phyloP scores from a whole-genome alignment of 176 grass and related monocot species.

The Eragrostis curvula region DNA sequence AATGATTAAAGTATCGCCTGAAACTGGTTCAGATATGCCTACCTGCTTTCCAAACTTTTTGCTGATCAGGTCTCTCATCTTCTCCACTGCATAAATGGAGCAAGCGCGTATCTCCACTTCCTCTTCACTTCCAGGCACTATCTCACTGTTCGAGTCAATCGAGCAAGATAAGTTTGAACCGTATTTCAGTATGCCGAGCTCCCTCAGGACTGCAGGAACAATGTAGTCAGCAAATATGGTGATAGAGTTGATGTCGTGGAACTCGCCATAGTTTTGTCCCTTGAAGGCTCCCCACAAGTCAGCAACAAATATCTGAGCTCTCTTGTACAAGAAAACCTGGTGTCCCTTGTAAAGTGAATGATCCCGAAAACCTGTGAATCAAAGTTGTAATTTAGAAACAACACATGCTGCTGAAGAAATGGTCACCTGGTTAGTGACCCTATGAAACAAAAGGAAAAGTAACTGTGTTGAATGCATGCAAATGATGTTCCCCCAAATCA shows the following conservation, averaged over 20 bases:
- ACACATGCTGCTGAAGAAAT: background rate
- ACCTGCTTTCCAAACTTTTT: slow-evolving; percentile 91
- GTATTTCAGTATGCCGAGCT: slow-evolving; percentile 90
- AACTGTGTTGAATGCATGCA: background rate
- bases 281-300: slow-evolving; percentile 97
- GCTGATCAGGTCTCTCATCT: slow-evolving; percentile 82
- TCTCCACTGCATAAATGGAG: slow-evolving; percentile 88
- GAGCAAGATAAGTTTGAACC: slow-evolving; percentile 64
- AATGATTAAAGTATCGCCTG: slow-evolving; percentile 13
- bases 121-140: slow-evolving; percentile 84
- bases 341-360: slow-evolving; percentile 93
- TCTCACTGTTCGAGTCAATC: slow-evolving; percentile 74
- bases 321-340: slow-evolving; percentile 97
- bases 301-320: slow-evolving; percentile 95
- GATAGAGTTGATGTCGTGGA: slow-evolving; percentile 71
- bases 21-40: slow-evolving; percentile 30
- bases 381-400: slow-evolving; percentile 2
- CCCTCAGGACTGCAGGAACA: slow-evolving; percentile 79
- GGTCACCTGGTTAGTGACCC: background rate
- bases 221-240: slow-evolving; percentile 98
- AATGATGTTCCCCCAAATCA: background rate
- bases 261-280: slow-evolving; percentile 72
- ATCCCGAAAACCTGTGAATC: slow-evolving; percentile 76
- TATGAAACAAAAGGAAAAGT: slow-evolving; percentile 2
- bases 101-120: slow-evolving; percentile 92